phyloP scores from a whole-genome alignment of 345 rosid species.

The Anastatica hierochuntica region DNA sequence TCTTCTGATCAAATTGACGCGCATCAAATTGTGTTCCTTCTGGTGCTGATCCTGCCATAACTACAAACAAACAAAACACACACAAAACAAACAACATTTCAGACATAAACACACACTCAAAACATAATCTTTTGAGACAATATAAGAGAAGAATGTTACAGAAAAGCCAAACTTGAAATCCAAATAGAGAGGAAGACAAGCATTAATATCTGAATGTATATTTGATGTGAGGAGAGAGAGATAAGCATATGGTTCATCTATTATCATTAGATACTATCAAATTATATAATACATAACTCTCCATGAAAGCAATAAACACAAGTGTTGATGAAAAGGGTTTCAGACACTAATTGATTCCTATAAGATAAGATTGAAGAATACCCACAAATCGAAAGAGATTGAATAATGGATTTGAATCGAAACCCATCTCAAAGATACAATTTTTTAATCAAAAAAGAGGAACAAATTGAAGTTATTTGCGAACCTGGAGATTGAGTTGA shows the following conservation, averaged over 20 bases:
- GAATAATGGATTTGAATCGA: too few relatives aligned
- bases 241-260: constrained; percentile 13
- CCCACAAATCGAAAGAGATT: too few relatives aligned
- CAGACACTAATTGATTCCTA: too few relatives aligned
- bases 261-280: constrained; percentile 18
- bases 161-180: constrained; percentile 24
- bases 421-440: too few relatives aligned
- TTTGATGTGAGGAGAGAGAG: constrained; percentile 14
- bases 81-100: not conserved
- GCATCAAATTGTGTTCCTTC: constrained; percentile 39
- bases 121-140: not conserved
- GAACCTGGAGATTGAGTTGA: too few relatives aligned
- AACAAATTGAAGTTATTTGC: too few relatives aligned
- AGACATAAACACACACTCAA: not conserved
- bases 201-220: constrained; percentile 22
- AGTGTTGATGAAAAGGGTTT: too few relatives aligned
- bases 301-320: too few relatives aligned
- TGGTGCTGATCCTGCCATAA: constrained; percentile 33
- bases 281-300: not conserved
- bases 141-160: constrained; percentile 8
- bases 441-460: too few relatives aligned
- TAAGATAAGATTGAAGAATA: too few relatives aligned
- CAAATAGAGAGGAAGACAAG: constrained; percentile 19
- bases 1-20: constrained; percentile 15
- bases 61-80: too few relatives aligned